Base-by-base conservation (phyloP, 1,284 basidiomycete species). In the Phellinidium pouzarii region DNA sequence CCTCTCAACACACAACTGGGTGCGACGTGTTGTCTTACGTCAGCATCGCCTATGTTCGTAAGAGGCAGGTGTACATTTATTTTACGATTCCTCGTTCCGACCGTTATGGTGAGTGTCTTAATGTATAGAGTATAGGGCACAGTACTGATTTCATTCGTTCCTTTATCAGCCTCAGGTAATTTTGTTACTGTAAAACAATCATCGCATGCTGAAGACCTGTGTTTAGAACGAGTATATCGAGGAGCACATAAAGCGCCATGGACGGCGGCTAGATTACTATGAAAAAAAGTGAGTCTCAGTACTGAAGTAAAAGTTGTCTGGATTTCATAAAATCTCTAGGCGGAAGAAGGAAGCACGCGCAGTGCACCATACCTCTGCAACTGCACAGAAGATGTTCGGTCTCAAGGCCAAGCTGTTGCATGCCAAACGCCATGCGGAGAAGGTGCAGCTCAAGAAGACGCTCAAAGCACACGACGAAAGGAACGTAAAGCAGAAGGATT, bases 381-480 rank as follows among this genome's bases (percentile, higher is more conserved):
- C 84, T 53, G 92, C 94, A 12, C 94, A 98, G 73, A 94, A 95
- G 68, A 83, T 91, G 41, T 94, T 94, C 61, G 96, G 96, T 72
- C 77, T 97, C 63, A 98, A 97, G 75, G 96, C 94, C 63, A 99
- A 99, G 73, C 78, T 99, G 42, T 82, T 97, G 29, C 96, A 99
- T 68, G 92, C 92, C 52, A 94, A 89, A 71, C 87, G 94, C 55
- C 92, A 98, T 71, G 82, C 91, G 37, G 92, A 99, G 74, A 99
- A 99, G 76, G 90, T 99, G 43, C 93, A 95, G 68, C 90, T 99
- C 76, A 96, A 95, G 73, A 99, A 99, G 79, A 95, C 93, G 38
- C 86, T 99, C 72, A 97, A 97, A 69, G 93, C 94, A 26, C 96
- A 99, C 74, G 96, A 99, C 71, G 94, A 99, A 71, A 85, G 95